A percentile compares a stretch with the other conserved stretches of the same genome.
Conservation (phyloP, 1,284 basidiomycete species). For the Cryptococcus wingfieldii region DNA sequence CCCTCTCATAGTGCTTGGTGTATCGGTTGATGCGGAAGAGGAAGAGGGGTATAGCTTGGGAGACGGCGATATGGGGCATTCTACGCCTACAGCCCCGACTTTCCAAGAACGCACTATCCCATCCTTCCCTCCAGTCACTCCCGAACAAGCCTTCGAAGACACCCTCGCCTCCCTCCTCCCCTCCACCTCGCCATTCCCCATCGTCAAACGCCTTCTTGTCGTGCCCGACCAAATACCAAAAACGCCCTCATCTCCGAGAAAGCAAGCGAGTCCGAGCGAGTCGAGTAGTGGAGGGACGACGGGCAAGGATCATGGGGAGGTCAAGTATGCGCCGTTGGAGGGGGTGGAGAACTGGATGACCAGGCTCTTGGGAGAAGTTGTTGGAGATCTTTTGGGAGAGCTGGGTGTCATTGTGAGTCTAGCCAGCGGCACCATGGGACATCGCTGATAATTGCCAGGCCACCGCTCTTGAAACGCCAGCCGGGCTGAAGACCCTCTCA, state of each 20-base stretch:
- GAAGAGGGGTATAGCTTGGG: slow-evolving; percentile 14
- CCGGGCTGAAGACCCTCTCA: slow-evolving; percentile 46
- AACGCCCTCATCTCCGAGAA: slow-evolving; percentile 27
- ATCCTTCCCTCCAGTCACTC: slow-evolving; percentile 3
- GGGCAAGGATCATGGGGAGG: slow-evolving; percentile 65
- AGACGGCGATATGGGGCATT: slow-evolving; percentile 10
- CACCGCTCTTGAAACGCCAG: slow-evolving; percentile 44
- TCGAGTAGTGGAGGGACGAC: slow-evolving; percentile 52
- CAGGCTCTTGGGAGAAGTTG: slow-evolving; percentile 77
- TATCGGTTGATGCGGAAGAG: slow-evolving; percentile 24
- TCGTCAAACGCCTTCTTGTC: slow-evolving; percentile 53
- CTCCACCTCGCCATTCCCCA: slow-evolving; percentile 63
- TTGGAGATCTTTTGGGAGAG: slow-evolving; percentile 75
- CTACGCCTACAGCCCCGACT: slow-evolving; percentile 13
- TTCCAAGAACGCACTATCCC: slow-evolving; percentile 1
- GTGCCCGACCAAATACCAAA: slow-evolving; percentile 56
- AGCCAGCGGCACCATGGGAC: background rate
- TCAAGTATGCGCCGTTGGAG: slow-evolving; percentile 29
- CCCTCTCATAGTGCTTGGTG: slow-evolving; percentile 42
- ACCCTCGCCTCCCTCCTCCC: slow-evolving; percentile 50
- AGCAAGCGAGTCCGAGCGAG: slow-evolving; percentile 53
- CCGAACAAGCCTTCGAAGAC: slow-evolving; percentile 30
- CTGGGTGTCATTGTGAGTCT: slow-evolving; percentile 61
- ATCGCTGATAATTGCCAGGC: slow-evolving; percentile 29
- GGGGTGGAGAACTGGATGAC: slow-evolving; percentile 59